These are phyloP conservation scores for Lithohypha guttulata DNA, from an alignment of 2,329 filamentous ascomycete species.

Conservation along the genomic window DNA sequence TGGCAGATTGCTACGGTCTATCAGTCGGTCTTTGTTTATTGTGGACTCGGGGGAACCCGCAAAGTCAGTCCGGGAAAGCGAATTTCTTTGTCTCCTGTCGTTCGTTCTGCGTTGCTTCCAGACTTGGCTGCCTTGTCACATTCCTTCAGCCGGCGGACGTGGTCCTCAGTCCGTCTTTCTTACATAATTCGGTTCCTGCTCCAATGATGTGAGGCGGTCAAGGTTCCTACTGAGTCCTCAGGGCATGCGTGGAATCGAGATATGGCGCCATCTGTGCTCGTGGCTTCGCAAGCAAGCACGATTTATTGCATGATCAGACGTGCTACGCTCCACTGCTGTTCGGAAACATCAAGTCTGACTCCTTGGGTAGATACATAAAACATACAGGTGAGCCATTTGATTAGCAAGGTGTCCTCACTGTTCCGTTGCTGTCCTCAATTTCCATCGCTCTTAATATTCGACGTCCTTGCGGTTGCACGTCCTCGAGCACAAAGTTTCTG, in stretches of 20 bases:
- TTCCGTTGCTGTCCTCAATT: too few species aligned
- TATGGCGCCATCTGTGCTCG: constrained; percentile 1
- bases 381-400: not conserved
- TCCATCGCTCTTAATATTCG: too few species aligned
- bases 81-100: constrained; percentile 1
- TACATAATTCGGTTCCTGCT: constrained; percentile 1
- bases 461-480: too few species aligned
- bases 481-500: too few species aligned
- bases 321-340: constrained; percentile 4
- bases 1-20: too few species aligned
- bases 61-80: not conserved
- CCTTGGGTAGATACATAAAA: not conserved
- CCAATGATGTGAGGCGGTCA: not conserved
- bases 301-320: constrained; percentile 4
- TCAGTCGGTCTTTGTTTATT: too few species aligned
- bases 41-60: too few species aligned
- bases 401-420: too few species aligned
- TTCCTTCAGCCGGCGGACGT: constrained; percentile 1
- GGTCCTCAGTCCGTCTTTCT: not conserved
- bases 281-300: constrained; percentile 5
- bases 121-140: constrained; percentile 10
- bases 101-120: constrained; percentile 6
- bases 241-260: not conserved
- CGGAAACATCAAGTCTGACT: too few species aligned
- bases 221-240: not conserved